phyloP scores from a whole-genome alignment of 164 flowering plant genomes.

The Hamamelis virginiana region DNA sequence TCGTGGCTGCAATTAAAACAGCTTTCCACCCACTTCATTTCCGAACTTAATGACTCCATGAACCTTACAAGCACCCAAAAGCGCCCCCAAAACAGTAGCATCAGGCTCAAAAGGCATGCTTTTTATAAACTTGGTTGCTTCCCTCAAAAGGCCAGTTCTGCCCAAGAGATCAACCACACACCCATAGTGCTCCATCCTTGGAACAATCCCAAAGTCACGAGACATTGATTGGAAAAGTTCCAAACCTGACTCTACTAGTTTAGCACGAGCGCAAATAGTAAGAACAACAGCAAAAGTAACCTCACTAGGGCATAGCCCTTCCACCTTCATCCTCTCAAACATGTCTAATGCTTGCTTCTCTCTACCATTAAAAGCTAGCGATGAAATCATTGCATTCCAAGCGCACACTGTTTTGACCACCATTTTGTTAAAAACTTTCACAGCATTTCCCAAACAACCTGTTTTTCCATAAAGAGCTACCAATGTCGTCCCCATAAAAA shows the following conservation, averaged over 20 bases:
- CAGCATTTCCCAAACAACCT: slow-evolving; percentile 44
- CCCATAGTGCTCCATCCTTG: slow-evolving; percentile 77
- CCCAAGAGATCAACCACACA: slow-evolving; percentile 81
- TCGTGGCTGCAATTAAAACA: slow-evolving; percentile 57
- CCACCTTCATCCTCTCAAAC: slow-evolving; percentile 44
- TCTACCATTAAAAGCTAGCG: slow-evolving; percentile 57
- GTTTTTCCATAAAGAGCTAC: slow-evolving; percentile 67
- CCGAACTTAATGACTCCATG: slow-evolving; percentile 62
- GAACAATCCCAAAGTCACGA: slow-evolving; percentile 36
- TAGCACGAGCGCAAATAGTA: slow-evolving; percentile 69
- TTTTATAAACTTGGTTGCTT: slow-evolving; percentile 46
- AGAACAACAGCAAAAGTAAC: slow-evolving; percentile 69
- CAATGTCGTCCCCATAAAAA: slow-evolving; percentile 57
- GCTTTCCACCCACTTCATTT: slow-evolving; percentile 41
- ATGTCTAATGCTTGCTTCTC: too few species aligned
- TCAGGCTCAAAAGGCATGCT: too few species aligned
- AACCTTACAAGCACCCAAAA: slow-evolving; percentile 73
- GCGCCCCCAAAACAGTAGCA: slow-evolving; percentile 74
- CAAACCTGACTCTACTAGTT: slow-evolving; percentile 50
- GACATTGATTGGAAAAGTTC: too few species aligned
- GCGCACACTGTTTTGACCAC: slow-evolving; percentile 48
- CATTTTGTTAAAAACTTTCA: slow-evolving; percentile 41
- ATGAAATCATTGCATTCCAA: too few species aligned
- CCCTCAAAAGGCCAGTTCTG: slow-evolving; percentile 64
- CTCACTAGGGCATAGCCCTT: slow-evolving; percentile 45